Evolutionary conservation across 2,329 filamentous ascomycete species (phyloP).

Genomic region (Apiospora koreana): DNA sequence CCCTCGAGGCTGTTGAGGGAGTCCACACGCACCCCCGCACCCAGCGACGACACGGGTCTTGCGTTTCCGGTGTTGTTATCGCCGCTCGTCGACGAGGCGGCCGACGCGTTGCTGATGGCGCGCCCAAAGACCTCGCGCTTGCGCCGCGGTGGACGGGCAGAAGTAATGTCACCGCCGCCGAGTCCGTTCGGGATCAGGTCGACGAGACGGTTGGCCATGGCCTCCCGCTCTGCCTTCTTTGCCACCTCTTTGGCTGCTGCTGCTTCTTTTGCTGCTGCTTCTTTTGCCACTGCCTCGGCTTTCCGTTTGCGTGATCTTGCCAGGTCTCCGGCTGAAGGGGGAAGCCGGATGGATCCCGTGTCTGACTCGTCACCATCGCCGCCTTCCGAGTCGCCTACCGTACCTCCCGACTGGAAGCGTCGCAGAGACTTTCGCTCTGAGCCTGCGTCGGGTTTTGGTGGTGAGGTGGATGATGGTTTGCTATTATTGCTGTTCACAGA

Average conservation of each 20-base stretch:
- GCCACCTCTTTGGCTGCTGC: constrained; percentile 13
- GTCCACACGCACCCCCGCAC: constrained; percentile 20
- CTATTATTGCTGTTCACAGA: constrained; percentile 25
- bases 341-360: constrained; percentile 14
- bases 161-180: constrained; percentile 17
- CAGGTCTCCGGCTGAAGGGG: constrained; percentile 4
- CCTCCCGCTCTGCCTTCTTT: constrained; percentile 14
- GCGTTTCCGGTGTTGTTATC: constrained; percentile 8
- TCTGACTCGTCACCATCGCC: constrained; percentile 29
- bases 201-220: constrained; percentile 28
- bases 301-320: constrained; percentile 23
- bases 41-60: neutral
- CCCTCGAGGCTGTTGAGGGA: constrained; percentile 21
- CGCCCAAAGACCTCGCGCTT: constrained; percentile 58
- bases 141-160: constrained; percentile 28
- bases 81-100: constrained; percentile 45
- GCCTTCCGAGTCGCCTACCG: constrained; percentile 46
- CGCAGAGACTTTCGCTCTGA: constrained; percentile 28
- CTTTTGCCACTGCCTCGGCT: constrained; percentile 13
- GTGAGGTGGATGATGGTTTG: constrained; percentile 24
- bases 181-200: constrained; percentile 22
- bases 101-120: constrained; percentile 59
- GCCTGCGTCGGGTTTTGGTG: neutral
- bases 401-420: constrained; percentile 36
- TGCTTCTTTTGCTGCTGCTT: neutral